Base-by-base conservation (phyloP, 495 filamentous ascomycete genomes). In the Aspergillus egyptiacus region DNA sequence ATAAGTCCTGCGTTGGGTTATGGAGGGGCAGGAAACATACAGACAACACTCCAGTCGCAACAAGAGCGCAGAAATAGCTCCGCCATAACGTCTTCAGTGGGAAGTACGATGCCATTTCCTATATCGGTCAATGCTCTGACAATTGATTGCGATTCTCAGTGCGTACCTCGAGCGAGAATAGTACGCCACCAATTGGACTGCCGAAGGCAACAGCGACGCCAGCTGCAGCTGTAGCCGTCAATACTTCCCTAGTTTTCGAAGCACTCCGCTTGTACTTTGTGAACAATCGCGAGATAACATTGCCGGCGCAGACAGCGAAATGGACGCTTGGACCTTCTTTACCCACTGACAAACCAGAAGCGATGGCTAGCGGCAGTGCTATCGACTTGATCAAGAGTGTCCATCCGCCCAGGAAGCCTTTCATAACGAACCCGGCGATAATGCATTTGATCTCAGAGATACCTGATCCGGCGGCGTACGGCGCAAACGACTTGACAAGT, bases 391-490 rank as follows among this genome's bases (percentile, higher is more conserved):
- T 97, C 30, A 94, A 54, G 9, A 98, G 73, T 13, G 93, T 98
- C 85, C 88, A 88, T 53, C 84, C 85, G 24, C 93, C 88, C 32
- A 98, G 76, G 59, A 97, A 98, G 6, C 93, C 93, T 64, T 98
- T 96, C 93, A 98, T 98, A 48, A 97, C 87, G 57, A 98, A 98
- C n/a, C 93, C 93, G 5, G 91, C 91, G 58, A 98, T 95, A 56
- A 98, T 98, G 67, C 93, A 97, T 68, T 98, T 98, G 70, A 98
- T 98, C 71, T 98, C 93, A 20, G 91, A 96, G 48, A 98, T 98
- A 38, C 93, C 93, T 18, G 91, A 96, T 23, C 93, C 93, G 24
- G 93, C 94, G 10, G 93, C 94, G 64, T 98, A 98, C 11, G 93
- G 94, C 9, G 93, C 90, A 67, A 94, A 97, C 1, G 83, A 83